A percentile compares a stretch with the other conserved stretches of the same genome.
Conservation (phyloP, 1,139 yeast genomes). For the Sugiyamaella novakii region DNA sequence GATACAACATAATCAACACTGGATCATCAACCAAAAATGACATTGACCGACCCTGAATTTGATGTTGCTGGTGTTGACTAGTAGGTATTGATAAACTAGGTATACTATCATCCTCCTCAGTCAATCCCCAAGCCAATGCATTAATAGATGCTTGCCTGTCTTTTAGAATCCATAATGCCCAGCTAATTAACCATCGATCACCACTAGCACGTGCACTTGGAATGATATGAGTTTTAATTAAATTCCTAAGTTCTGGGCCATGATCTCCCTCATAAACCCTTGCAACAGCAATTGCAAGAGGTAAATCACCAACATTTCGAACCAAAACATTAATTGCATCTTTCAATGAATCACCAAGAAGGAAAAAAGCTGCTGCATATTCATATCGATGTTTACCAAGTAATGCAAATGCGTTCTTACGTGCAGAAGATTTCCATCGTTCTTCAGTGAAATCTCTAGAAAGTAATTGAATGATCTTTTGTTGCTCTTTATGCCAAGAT, state of each 20-base stretch:
- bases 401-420: constrained; percentile 88
- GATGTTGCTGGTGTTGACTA: constrained; percentile 33
- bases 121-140: constrained; percentile 31
- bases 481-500: constrained; percentile 75
- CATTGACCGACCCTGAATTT: constrained; percentile 32
- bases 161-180: constrained; percentile 71
- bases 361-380: constrained; percentile 89
- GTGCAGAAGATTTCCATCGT: constrained; percentile 86
- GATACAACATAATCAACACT: constrained; percentile 66
- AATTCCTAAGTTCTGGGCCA: constrained; percentile 51
- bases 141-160: constrained; percentile 29
- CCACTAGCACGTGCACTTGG: constrained; percentile 63
- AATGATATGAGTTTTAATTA: constrained; percentile 57
- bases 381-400: constrained; percentile 82
- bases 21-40: constrained; percentile 79
- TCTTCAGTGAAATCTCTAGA: constrained; percentile 70
- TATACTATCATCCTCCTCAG: neutral
- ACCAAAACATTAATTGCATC: constrained; percentile 79
- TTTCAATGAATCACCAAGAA: constrained; percentile 72
- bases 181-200: constrained; percentile 81
- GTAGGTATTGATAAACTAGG: constrained; percentile 21
- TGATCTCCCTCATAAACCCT: constrained; percentile 67
- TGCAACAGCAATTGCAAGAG: constrained; percentile 78
- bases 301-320: constrained; percentile 64
- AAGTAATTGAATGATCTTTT: constrained; percentile 75